These are phyloP conservation scores for Phyllosticta ampelicida DNA, from an alignment of 2,329 filamentous ascomycete species.

Conservation along the genomic window DNA sequence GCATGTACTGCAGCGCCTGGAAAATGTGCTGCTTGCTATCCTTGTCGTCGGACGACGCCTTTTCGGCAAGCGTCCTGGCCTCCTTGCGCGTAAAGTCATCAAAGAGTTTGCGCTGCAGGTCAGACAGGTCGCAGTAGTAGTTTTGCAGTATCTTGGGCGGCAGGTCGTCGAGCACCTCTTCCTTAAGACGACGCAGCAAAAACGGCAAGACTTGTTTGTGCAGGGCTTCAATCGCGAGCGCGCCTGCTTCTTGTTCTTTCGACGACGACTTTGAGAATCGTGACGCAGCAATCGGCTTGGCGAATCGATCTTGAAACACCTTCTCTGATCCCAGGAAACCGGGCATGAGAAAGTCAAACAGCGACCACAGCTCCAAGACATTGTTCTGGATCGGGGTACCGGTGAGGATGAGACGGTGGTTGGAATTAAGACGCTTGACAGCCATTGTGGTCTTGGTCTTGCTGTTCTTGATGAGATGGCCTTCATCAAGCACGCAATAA, in stretches of 20 bases:
- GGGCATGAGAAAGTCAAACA: constrained; percentile 98
- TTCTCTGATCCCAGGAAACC: constrained; percentile 94
- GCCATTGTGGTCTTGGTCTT: constrained; percentile 92
- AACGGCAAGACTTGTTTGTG: constrained; percentile 98
- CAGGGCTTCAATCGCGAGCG: constrained; percentile 90
- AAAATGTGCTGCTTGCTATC: constrained; percentile 97
- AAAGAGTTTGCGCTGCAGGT: constrained; percentile 88
- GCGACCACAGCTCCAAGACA: constrained; percentile 89
- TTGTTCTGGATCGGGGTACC: constrained; percentile 98
- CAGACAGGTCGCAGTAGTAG: constrained; percentile 96
- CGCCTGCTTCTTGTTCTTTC: constrained; percentile 95
- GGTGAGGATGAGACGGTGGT: constrained; percentile 90
- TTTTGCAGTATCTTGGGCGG: constrained; percentile 98
- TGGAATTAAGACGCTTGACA: constrained; percentile 80
- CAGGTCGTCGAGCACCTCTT: constrained; percentile 91
- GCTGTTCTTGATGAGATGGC: constrained; percentile 97
- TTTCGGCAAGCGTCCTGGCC: constrained; percentile 73
- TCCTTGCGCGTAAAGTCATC: constrained; percentile 95
- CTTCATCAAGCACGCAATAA: constrained; percentile 93
- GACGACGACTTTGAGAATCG: constrained; percentile 95
- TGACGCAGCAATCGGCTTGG: constrained; percentile 88
- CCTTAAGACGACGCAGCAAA: constrained; percentile 88
- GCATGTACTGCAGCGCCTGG: constrained; percentile 98
- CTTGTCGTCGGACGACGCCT: constrained; percentile 70
- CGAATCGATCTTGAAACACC: constrained; percentile 91